phyloP scores from a whole-genome alignment of 2,329 filamentous ascomycete species.

The Pseudogymnoascus sp. region DNA sequence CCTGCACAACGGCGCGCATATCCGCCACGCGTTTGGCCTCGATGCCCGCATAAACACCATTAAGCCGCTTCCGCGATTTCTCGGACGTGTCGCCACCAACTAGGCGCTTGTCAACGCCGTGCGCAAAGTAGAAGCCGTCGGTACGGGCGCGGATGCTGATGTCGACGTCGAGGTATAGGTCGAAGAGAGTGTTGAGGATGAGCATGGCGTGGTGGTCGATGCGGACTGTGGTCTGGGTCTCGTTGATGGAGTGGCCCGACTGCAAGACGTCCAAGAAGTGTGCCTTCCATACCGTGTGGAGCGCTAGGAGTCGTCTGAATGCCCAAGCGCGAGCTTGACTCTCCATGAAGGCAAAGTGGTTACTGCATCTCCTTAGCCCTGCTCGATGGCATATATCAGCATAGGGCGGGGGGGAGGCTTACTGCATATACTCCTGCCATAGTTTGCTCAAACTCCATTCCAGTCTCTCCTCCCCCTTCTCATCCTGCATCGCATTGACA shows the following conservation, averaged over 20 bases:
- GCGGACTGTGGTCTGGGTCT: slow-evolving; percentile 14
- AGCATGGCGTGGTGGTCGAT: slow-evolving; percentile 19
- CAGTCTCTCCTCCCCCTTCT: slow-evolving; percentile 12
- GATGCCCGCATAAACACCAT: slow-evolving; percentile 13
- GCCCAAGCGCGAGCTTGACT: slow-evolving; percentile 15
- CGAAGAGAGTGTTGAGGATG: slow-evolving; percentile 18
- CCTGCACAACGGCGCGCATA: neutral
- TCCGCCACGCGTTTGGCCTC: slow-evolving; percentile 7
- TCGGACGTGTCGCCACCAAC: slow-evolving; percentile 7
- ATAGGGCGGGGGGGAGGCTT: neutral
- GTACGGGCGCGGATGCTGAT: slow-evolving; percentile 13
- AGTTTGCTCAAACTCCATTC: slow-evolving; percentile 16
- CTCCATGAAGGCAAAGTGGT: slow-evolving; percentile 15
- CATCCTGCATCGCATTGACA: slow-evolving; percentile 9
- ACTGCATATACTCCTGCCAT: slow-evolving; percentile 19
- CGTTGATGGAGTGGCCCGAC: slow-evolving; percentile 13
- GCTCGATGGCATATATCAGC: neutral
- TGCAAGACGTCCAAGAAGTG: slow-evolving; percentile 11
- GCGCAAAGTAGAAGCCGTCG: slow-evolving; percentile 15
- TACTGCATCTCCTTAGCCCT: slow-evolving; percentile 8
- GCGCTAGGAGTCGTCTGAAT: slow-evolving; percentile 14
- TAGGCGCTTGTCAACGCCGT: slow-evolving; percentile 12
- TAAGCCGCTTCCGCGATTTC: slow-evolving; percentile 1
- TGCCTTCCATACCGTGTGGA: slow-evolving; percentile 18
- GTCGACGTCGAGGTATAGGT: slow-evolving; percentile 17